Percentiles rank a stretch among this genome's conserved stretches.
These are phyloP conservation scores for Fusarium sp. DNA, from an alignment of 2,329 filamentous ascomycete genomes.

Conservation along the genomic window DNA sequence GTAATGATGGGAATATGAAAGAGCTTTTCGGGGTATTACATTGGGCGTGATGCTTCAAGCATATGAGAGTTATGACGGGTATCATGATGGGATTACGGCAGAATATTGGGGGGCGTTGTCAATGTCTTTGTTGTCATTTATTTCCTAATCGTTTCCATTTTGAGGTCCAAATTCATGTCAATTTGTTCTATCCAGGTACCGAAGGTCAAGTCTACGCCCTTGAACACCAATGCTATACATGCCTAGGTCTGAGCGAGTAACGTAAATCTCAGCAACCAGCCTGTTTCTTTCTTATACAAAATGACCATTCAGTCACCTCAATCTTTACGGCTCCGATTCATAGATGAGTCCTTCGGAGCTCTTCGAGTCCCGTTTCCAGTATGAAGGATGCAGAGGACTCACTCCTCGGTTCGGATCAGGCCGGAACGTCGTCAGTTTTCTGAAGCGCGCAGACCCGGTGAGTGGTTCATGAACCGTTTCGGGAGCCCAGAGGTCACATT, in stretches of 20 bases:
- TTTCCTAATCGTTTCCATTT: background rate
- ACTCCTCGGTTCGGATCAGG: background rate
- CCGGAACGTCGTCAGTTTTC: background rate
- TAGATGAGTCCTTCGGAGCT: background rate
- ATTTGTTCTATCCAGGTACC: background rate
- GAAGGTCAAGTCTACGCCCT: background rate
- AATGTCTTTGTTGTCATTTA: background rate
- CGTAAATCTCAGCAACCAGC: background rate
- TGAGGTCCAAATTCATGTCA: background rate
- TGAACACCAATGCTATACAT: background rate
- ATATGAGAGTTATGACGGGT: background rate
- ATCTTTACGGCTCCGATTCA: background rate
- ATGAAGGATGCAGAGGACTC: background rate
- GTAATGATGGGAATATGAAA: background rate
- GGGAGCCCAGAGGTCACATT: background rate
- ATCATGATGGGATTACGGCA: background rate
- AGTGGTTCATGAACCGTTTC: background rate
- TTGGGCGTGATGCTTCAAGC: constrained; percentile 34
- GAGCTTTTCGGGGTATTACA: constrained; percentile 32
- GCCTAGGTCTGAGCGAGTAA: background rate
- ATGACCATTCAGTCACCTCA: background rate
- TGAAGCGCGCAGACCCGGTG: background rate
- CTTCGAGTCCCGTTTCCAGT: background rate
- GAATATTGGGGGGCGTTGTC: background rate
- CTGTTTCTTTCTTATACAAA: too few species aligned